Evolutionary conservation across 176 grass and related monocot species (phyloP).

Genomic region (Oryza nivara): DNA sequence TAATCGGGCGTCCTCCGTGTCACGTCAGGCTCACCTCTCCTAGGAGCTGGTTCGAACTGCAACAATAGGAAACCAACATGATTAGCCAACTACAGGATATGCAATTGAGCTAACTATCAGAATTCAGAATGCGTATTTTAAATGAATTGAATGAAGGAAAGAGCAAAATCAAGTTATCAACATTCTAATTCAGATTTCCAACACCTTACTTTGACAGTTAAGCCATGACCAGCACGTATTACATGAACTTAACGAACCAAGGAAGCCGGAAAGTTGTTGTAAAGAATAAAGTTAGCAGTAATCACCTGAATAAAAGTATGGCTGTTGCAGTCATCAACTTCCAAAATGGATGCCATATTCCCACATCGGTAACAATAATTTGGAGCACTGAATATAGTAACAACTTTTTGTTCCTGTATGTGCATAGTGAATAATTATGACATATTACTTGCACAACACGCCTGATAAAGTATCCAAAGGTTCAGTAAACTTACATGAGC

Average conservation of each 20-base stretch:
- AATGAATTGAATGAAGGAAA: background rate
- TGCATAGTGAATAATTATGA: conserved; percentile 16
- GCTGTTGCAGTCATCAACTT: conserved; percentile 93
- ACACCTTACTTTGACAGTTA: background rate
- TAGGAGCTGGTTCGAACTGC: conserved; percentile 78
- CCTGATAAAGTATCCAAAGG: conserved; percentile 23
- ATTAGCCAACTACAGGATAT: background rate
- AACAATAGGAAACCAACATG: conserved; percentile 13
- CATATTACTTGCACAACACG: conserved; percentile 17
- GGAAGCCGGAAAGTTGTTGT: background rate
- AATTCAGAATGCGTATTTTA: no score
- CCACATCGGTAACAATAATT: conserved; percentile 99
- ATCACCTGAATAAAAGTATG: conserved; percentile 95
- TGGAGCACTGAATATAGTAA: conserved; percentile 98
- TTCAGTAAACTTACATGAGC: conserved; percentile 77
- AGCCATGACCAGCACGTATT: background rate
- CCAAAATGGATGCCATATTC: conserved; percentile 97
- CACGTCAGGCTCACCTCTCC: conserved; percentile 86
- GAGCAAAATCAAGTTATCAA: background rate
- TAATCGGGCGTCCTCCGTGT: conserved; percentile 87
- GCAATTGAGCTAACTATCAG: background rate
- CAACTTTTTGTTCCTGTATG: conserved; percentile 90
- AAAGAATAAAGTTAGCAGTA: background rate
- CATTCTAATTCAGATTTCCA: background rate
- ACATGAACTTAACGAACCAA: background rate